Evolutionary conservation across 2,329 filamentous ascomycete species (phyloP).

Genomic region (Boeremia lycopersici): DNA sequence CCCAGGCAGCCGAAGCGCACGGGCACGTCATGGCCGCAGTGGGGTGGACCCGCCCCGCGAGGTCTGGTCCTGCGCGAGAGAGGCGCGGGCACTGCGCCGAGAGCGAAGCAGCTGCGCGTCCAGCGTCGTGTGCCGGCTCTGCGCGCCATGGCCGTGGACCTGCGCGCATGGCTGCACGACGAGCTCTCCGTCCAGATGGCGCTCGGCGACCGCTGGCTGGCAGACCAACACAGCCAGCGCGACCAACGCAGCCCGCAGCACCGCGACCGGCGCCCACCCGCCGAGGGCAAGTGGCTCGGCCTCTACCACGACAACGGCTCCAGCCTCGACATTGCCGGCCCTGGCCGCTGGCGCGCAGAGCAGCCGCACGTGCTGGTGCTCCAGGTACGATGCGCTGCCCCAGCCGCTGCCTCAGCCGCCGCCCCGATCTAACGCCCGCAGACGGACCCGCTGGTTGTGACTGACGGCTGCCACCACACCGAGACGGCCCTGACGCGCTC

Average conservation of each 20-base stretch:
- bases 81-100: no score
- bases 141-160: slow-evolving; percentile 26
- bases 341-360: slow-evolving; percentile 12
- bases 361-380: slow-evolving; percentile 28
- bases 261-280: no score
- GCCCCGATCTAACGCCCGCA: slow-evolving; percentile 11
- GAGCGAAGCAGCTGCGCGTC: no score
- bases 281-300: slow-evolving; percentile 26
- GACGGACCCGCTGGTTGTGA: slow-evolving; percentile 29
- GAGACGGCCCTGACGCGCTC: slow-evolving; percentile 21
- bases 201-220: slow-evolving; percentile 32
- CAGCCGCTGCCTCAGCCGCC: background rate
- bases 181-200: slow-evolving; percentile 27
- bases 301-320: slow-evolving; percentile 45
- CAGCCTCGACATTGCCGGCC: slow-evolving; percentile 35
- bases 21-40: no score
- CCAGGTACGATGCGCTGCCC: slow-evolving; percentile 19
- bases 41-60: no score
- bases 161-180: slow-evolving; percentile 32
- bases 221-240: slow-evolving; percentile 15
- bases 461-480: slow-evolving; percentile 35
- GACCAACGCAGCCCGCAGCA: no score
- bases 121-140: no score
- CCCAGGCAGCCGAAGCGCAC: no score
- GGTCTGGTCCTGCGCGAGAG: no score